phyloP scores from a whole-genome alignment of 371 early-diverging fungal species.

The Nematocida parisii region DNA sequence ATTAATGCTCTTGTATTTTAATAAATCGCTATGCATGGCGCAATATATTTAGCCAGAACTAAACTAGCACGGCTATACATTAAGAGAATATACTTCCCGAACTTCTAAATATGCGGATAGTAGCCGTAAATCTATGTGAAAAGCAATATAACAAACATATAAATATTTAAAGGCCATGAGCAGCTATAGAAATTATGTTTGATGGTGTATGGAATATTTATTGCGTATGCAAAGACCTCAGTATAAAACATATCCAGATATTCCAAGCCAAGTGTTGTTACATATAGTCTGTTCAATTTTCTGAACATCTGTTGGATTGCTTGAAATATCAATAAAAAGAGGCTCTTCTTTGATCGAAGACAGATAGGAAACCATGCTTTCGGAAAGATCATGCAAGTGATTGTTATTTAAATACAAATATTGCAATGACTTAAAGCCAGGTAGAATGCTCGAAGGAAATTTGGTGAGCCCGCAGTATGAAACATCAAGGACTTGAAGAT shows the following conservation, averaged over 20 bases:
- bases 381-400: conserved; percentile 3
- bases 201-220: background rate
- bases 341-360: conserved; percentile 15
- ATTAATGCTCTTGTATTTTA: too few species aligned
- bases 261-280: conserved; percentile 48
- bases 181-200: too few species aligned
- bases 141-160: too few species aligned
- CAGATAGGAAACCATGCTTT: conserved; percentile 18
- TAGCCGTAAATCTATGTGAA: too few species aligned
- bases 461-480: conserved; percentile 22
- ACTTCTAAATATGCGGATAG: too few species aligned
- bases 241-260: conserved; percentile 43
- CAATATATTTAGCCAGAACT: too few species aligned
- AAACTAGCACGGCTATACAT: too few species aligned
- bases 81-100: too few species aligned
- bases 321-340: conserved; percentile 40
- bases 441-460: conserved; percentile 21
- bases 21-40: too few species aligned
- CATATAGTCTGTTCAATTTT: conserved; percentile 10
- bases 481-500: conserved; percentile 34
- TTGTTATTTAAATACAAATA: conserved; percentile 55
- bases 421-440: background rate
- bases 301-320: conserved; percentile 11
- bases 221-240: conserved; percentile 11
- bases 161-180: too few species aligned